Percentiles rank a stretch among this genome's conserved stretches.
phyloP scores from a whole-genome alignment of 345 rosid genomes.

The Salix dunnii region DNA sequence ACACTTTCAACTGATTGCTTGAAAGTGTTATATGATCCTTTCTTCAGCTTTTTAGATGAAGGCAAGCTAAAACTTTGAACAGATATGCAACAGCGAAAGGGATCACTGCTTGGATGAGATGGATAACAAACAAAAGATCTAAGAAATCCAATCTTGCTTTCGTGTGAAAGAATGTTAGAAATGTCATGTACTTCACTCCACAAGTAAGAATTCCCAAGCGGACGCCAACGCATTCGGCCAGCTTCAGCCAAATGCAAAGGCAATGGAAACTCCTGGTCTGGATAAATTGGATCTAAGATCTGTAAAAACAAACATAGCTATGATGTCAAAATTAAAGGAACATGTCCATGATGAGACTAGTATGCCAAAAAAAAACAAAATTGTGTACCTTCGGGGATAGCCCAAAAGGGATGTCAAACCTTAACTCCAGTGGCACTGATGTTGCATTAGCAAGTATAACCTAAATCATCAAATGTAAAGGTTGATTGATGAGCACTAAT shows the following conservation, averaged over 20 bases:
- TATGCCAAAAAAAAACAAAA: neutral
- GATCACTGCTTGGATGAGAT: conserved; percentile 80
- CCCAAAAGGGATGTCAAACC: conserved; percentile 95
- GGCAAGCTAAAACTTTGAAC: conserved; percentile 53
- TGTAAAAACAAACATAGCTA: conserved; percentile 29
- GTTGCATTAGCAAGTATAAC: conserved; percentile 75
- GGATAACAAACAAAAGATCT: conserved; percentile 92
- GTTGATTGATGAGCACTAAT: conserved; percentile 18
- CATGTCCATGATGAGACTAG: conserved; percentile 4
- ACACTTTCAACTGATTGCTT: conserved; percentile 34
- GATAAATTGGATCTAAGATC: conserved; percentile 84
- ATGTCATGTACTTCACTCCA: conserved; percentile 93
- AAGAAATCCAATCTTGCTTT: conserved; percentile 70
- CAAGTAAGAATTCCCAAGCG: conserved; percentile 68
- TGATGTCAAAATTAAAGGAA: conserved; percentile 1
- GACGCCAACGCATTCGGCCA: conserved; percentile 91
- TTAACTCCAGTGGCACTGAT: conserved; percentile 73
- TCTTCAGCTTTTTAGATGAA: conserved; percentile 38
- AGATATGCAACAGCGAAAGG: conserved; percentile 85
- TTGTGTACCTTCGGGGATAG: conserved; percentile 76
- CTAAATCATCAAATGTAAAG: conserved; percentile 39
- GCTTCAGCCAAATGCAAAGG: conserved; percentile 92
- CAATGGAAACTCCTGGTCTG: conserved; percentile 84
- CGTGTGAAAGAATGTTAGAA: conserved; percentile 68
- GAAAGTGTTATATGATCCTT: conserved; percentile 23